Base-by-base conservation (phyloP, 2,329 filamentous ascomycete genomes). In the Lizonia empirigonia region DNA sequence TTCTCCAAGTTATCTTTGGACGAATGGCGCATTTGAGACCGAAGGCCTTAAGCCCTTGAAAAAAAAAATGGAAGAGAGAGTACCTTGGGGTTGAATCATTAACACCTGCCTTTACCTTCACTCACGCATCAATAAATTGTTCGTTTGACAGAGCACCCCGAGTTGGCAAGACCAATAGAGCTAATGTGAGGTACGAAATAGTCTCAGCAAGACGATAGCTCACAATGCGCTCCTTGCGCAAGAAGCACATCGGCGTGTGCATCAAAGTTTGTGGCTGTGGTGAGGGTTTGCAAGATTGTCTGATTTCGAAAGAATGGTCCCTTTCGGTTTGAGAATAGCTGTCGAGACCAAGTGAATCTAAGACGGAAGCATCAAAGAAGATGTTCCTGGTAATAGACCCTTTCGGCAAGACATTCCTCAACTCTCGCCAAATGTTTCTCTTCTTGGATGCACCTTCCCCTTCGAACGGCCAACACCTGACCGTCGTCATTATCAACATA, bases 371-470 rank as follows among this genome's bases (percentile, higher is more conserved):
- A 19, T 7, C 7, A 32, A 40, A 5, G 12, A 30, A 46, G 48
- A 49, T 3, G 24, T 30, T 24, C 23, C 24, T 32, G 49, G 47
- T 34, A 18, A 27, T 38, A 24, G 23, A 35, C 15, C 24, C 22
- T 22, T 20, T 13, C 52, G 50, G 52, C 39, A 50, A 34, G 24
- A 60, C 39, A 52, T 59, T 38, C 55, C 38, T 45, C 53, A 29
- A 39, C 26, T 48, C 22, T 47, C 55, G 51, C 53, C 55, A 56
- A 51, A 46, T 49, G 44, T 24, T 58, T 38, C 56, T 39, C 36
- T 27, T 56, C 36, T 22, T 15, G 37, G 32, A 19, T 37, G 23
- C 40, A 33, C 45, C 34, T 24, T 27, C 35, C 9, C 27, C n/a
- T 19, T 12, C 20, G 6, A 30, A 55, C 40, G 35, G 41, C 37